phyloP scores from a whole-genome alignment of 2,329 filamentous ascomycete species.

The Colletotrichum destructivum region DNA sequence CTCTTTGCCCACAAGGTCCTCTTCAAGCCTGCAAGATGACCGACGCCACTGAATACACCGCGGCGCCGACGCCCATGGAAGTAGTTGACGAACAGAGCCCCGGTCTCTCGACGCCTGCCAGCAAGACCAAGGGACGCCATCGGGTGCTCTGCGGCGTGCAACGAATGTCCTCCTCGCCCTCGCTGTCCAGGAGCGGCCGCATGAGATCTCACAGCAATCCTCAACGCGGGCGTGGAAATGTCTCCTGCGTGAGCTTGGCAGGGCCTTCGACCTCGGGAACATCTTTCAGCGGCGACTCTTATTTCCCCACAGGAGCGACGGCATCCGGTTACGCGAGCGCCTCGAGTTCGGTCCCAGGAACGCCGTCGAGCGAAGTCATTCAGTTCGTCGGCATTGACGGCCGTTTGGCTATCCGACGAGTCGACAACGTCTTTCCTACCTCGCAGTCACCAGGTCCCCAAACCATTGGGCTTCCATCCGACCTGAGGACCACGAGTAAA shows the following conservation, averaged over 20 bases:
- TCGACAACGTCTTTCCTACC: constrained; percentile 63
- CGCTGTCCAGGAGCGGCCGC: constrained; percentile 75
- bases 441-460: constrained; percentile 51
- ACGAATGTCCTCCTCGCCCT: constrained; percentile 86
- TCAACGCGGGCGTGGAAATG: constrained; percentile 68
- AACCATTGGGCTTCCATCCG: constrained; percentile 75
- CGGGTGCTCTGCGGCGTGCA: constrained; percentile 82
- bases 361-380: constrained; percentile 57
- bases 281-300: constrained; percentile 49
- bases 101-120: constrained; percentile 51
- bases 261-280: constrained; percentile 52
- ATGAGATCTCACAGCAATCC: constrained; percentile 78
- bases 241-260: constrained; percentile 70
- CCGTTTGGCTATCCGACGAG: constrained; percentile 68
- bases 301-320: constrained; percentile 47
- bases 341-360: constrained; percentile 57
- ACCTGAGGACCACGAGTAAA: constrained; percentile 55
- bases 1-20: not conserved
- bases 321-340: constrained; percentile 50
- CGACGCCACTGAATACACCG: constrained; percentile 22
- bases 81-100: constrained; percentile 47
- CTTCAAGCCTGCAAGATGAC: constrained; percentile 28
- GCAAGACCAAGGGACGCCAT: constrained; percentile 78
- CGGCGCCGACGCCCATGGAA: constrained; percentile 38
- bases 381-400: constrained; percentile 59